A percentile compares a stretch with the other conserved stretches of the same genome.
phyloP scores from a whole-genome alignment of 805 yeast species.

The Ogataea paraovalis region DNA sequence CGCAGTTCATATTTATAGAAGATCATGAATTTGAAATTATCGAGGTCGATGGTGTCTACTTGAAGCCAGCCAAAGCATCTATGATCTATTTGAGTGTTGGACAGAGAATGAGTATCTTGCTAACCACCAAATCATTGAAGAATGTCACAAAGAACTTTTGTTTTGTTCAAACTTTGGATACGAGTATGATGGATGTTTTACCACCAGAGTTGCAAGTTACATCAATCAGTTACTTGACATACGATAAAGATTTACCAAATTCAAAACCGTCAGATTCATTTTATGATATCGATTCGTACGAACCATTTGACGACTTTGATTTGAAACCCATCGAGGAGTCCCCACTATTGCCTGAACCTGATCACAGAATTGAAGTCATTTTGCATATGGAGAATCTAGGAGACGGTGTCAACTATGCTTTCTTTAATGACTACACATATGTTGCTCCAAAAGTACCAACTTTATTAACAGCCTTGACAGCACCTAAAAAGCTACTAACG shows the following conservation, averaged over 20 bases:
- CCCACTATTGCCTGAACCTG: slow-evolving; percentile 54
- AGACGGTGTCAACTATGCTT: slow-evolving; percentile 73
- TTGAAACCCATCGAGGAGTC: slow-evolving; percentile 37
- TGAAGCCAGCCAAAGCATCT: slow-evolving; percentile 52
- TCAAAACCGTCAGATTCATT: slow-evolving; percentile 14
- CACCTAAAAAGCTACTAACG: slow-evolving; percentile 49
- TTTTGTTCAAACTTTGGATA: slow-evolving; percentile 59
- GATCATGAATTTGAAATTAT: slow-evolving; percentile 69
- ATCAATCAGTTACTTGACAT: slow-evolving; percentile 53
- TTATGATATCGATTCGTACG: slow-evolving; percentile 24
- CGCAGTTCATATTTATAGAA: slow-evolving; percentile 65
- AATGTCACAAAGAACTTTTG: slow-evolving; percentile 47
- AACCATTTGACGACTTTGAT: slow-evolving; percentile 43
- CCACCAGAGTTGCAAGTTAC: slow-evolving; percentile 55
- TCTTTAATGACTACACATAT: slow-evolving; percentile 65
- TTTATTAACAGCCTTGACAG: slow-evolving; percentile 55
- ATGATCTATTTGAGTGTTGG: slow-evolving; percentile 69
- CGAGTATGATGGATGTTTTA: slow-evolving; percentile 63
- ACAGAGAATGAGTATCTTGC: slow-evolving; percentile 71
- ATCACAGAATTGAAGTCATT: slow-evolving; percentile 54
- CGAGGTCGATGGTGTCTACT: slow-evolving; percentile 71
- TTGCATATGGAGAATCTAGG: slow-evolving; percentile 66
- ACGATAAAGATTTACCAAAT: slow-evolving; percentile 34
- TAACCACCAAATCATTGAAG: slow-evolving; percentile 45
- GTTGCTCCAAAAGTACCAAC: slow-evolving; percentile 70